Conservation (phyloP, 192 early-diverging fungal species). For the Dissophora globulifera region DNA sequence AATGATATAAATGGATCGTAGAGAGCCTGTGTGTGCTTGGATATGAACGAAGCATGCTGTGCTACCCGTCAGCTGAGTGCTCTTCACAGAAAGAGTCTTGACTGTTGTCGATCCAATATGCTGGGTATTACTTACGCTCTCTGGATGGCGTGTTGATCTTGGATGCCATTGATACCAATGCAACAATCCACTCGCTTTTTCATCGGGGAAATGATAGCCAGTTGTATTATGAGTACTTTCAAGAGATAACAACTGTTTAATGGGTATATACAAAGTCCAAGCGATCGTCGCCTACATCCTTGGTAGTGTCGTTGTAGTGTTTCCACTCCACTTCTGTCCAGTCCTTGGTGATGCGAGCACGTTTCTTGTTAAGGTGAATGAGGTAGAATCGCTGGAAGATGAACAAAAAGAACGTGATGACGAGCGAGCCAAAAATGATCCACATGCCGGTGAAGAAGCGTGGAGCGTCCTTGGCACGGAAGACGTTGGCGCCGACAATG, state of each 20-base stretch:
- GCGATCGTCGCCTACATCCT: conserved; percentile 61
- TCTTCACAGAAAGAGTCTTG: too few species aligned
- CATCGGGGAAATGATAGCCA: too few species aligned
- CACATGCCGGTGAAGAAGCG: conserved; percentile 61
- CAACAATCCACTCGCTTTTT: too few species aligned
- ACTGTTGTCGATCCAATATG: too few species aligned
- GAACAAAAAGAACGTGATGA: conserved; percentile 47
- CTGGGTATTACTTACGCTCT: too few species aligned
- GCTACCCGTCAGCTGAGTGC: too few species aligned
- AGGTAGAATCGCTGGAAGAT: conserved; percentile 58
- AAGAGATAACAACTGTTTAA: conserved; percentile 8
- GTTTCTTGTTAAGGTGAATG: conserved; percentile 54
- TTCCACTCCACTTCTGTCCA: conserved; percentile 62
- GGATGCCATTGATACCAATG: too few species aligned
- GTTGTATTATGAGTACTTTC: too few species aligned
- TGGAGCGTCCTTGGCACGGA: conserved; percentile 56
- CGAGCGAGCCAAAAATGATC: conserved; percentile 57
- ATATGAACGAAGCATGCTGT: too few species aligned
- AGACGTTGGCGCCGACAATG: conserved; percentile 49
- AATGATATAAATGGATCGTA: too few species aligned
- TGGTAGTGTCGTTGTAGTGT: conserved; percentile 64
- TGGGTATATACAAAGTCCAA: conserved; percentile 60
- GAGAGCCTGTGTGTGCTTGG: too few species aligned
- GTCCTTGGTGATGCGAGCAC: conserved; percentile 59
- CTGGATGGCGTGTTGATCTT: too few species aligned